These are phyloP conservation scores for Leonotis leonurus DNA, from an alignment of 257 asterid genomes.

Conservation along the genomic window DNA sequence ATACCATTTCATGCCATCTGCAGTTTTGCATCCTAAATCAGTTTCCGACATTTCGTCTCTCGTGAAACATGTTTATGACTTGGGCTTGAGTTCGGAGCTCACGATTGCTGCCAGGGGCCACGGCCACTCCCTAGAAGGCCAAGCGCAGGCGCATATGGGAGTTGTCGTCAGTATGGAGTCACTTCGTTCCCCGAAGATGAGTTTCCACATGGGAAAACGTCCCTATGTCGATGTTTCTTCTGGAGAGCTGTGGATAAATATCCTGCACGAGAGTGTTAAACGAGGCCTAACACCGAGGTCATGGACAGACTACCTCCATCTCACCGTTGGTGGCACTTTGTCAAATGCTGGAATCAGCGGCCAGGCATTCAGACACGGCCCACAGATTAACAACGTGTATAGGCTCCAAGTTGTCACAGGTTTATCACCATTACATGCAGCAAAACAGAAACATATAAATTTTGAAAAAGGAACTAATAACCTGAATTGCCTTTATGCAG, in stretches of 20 bases:
- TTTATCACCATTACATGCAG: slow-evolving; percentile 6
- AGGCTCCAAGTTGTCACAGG: slow-evolving; percentile 93
- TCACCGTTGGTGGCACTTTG: slow-evolving; percentile 87
- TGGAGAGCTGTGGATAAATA: slow-evolving; percentile 80
- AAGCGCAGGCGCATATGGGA: slow-evolving; percentile 72
- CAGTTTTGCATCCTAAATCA: slow-evolving; percentile 63
- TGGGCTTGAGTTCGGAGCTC: slow-evolving; percentile 41
- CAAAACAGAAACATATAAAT: not conserved
- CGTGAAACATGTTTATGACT: slow-evolving; percentile 36
- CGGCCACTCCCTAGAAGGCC: slow-evolving; percentile 81
- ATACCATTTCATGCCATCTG: slow-evolving; percentile 50
- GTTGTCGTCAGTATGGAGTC: slow-evolving; percentile 67
- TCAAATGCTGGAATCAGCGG: slow-evolving; percentile 96
- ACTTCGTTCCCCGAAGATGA: slow-evolving; percentile 37
- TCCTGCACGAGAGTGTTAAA: slow-evolving; percentile 70
- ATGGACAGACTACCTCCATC: slow-evolving; percentile 95
- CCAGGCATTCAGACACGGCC: slow-evolving; percentile 87
- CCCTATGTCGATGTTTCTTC: slow-evolving; percentile 80
- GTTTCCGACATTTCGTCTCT: slow-evolving; percentile 59
- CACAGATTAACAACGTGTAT: slow-evolving; percentile 84
- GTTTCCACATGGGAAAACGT: slow-evolving; percentile 32
- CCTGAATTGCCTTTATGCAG: slow-evolving; percentile 24
- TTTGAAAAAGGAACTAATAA: not conserved
- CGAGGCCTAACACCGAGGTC: slow-evolving; percentile 78
- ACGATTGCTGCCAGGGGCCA: slow-evolving; percentile 84